These are phyloP conservation scores for Skeletonema potamos DNA, from an alignment of 108 stramenopile species.

Conservation along the genomic window DNA sequence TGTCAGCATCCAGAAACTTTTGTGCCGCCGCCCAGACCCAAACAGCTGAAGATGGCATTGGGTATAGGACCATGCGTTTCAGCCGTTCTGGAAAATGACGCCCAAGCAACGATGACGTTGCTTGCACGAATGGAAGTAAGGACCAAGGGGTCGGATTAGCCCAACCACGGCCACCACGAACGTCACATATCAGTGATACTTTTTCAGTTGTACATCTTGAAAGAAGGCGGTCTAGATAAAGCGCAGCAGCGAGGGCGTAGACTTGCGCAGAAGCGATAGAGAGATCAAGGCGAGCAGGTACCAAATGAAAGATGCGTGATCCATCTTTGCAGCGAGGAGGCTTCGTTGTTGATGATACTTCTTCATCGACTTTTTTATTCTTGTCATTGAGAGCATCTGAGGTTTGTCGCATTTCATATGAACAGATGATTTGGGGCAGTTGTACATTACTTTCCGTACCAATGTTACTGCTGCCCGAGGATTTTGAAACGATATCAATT, in stretches of 20 bases:
- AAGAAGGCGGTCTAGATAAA: conserved; percentile 64
- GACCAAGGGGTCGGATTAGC: conserved; percentile 55
- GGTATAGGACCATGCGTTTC: conserved; percentile 56
- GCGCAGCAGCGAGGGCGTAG: conserved; percentile 71
- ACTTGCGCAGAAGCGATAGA: conserved; percentile 46
- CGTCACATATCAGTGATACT: conserved; percentile 64
- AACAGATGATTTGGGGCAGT: conserved; percentile 40
- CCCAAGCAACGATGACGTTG: conserved; percentile 46
- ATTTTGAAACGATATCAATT: conserved; percentile 7
- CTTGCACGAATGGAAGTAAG: conserved; percentile 64
- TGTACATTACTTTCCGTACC: not conserved
- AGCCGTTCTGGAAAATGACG: conserved; percentile 72
- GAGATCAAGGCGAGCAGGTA: conserved; percentile 65
- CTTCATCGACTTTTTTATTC: not conserved
- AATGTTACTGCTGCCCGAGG: not conserved
- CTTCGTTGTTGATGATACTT: not conserved
- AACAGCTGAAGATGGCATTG: conserved; percentile 52
- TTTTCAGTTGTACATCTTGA: conserved; percentile 48
- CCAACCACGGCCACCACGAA: conserved; percentile 78
- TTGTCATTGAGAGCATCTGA: not conserved
- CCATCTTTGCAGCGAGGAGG: conserved; percentile 53
- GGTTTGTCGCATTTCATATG: conserved; percentile 11
- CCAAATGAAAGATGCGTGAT: conserved; percentile 56
- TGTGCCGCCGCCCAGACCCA: conserved; percentile 49
- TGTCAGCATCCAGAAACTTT: conserved; percentile 61